Evolutionary conservation across 257 asterid genomes (phyloP).

Genomic region (Gentiana straminea): DNA sequence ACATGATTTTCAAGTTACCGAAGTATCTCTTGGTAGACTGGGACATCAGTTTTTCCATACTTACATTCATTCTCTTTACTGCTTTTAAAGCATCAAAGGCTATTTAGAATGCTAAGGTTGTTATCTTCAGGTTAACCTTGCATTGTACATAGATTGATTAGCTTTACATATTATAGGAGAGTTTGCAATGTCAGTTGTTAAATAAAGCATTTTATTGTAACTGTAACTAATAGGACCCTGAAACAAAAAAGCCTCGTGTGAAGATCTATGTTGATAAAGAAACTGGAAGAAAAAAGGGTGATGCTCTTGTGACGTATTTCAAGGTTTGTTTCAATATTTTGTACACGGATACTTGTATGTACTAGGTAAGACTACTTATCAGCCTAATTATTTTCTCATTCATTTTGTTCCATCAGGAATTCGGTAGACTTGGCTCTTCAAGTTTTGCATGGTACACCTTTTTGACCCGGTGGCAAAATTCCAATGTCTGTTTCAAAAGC

Average conservation of each 20-base stretch:
- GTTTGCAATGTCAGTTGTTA: not conserved
- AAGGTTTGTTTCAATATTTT: slow-evolving; percentile 46
- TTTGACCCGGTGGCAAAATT: slow-evolving; percentile 63
- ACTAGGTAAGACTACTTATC: no score
- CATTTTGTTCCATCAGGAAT: slow-evolving; percentile 40
- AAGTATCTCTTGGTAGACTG: no score
- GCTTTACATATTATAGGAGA: not conserved
- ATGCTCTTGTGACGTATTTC: slow-evolving; percentile 84
- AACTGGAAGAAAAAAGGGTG: slow-evolving; percentile 85
- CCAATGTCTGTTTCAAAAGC: slow-evolving; percentile 79
- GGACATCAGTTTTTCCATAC: no score
- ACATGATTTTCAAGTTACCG: no score
- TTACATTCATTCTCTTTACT: no score
- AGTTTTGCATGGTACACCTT: slow-evolving; percentile 80
- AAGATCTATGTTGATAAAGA: slow-evolving; percentile 81
- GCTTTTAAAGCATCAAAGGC: not conserved
- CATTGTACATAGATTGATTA: not conserved
- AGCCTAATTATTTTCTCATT: not conserved
- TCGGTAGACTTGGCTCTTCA: slow-evolving; percentile 83
- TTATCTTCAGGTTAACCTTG: no score
- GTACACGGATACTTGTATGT: no score
- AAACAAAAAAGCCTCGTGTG: slow-evolving; percentile 84
- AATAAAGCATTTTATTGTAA: not conserved
- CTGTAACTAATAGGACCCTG: slow-evolving; percentile 63
- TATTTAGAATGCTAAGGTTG: not conserved